These are phyloP conservation scores for Exophiala oligosperma DNA, from an alignment of 2,329 filamentous ascomycete genomes.

Conservation along the genomic window DNA sequence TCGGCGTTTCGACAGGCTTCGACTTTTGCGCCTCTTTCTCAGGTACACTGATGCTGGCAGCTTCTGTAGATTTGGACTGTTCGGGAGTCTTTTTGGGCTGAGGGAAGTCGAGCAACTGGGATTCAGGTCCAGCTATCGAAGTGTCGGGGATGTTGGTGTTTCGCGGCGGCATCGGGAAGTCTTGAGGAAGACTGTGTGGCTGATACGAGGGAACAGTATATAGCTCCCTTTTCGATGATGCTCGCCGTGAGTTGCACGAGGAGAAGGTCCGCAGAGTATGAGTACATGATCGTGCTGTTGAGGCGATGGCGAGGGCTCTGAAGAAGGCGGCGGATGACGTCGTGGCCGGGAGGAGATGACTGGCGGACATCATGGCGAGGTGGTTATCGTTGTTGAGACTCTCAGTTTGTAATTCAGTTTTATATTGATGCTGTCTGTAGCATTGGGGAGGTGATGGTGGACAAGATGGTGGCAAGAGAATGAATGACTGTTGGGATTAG, in stretches of 20 bases:
- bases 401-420: not conserved
- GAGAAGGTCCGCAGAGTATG: constrained; percentile 49
- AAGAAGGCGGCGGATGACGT: constrained; percentile 49
- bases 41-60: constrained; percentile 49
- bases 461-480: not conserved
- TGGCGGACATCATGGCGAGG: constrained; percentile 39
- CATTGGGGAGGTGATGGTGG: not conserved
- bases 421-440: not conserved
- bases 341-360: constrained; percentile 41
- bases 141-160: constrained; percentile 61
- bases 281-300: constrained; percentile 39
- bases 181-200: constrained; percentile 58
- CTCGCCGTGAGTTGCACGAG: constrained; percentile 42
- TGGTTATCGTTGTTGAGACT: not conserved
- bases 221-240: constrained; percentile 60
- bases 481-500: not conserved
- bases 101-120: constrained; percentile 49
- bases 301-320: constrained; percentile 39
- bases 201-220: constrained; percentile 59
- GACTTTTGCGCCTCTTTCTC: constrained; percentile 69
- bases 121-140: constrained; percentile 57
- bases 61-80: constrained; percentile 30
- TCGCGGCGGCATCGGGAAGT: constrained; percentile 56
- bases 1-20: constrained; percentile 44
- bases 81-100: constrained; percentile 40